Conservation (phyloP, 2,329 filamentous ascomycete species). For the Coniochaeta pulveracea region DNA sequence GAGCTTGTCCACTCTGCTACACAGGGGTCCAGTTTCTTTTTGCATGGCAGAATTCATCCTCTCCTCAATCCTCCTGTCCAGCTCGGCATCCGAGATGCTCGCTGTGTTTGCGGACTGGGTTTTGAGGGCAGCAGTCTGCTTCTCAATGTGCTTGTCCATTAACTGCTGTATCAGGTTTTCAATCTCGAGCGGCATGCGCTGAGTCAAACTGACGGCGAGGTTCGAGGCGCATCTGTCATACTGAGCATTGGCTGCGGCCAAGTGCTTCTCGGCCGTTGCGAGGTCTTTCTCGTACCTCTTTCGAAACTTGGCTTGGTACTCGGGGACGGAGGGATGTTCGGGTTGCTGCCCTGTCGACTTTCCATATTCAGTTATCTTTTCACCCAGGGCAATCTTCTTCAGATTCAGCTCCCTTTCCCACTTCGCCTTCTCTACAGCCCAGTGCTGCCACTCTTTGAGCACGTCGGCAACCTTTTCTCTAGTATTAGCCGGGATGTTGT, state of each 20-base stretch:
- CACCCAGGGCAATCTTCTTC: conserved; percentile 6
- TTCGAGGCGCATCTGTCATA: not conserved
- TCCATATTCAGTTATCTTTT: conserved; percentile 11
- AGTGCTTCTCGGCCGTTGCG: not conserved
- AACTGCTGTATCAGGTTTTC: not conserved
- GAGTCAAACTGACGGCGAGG: not conserved
- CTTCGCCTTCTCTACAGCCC: conserved; percentile 3
- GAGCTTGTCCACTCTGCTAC: not conserved
- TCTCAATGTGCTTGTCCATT: not conserved
- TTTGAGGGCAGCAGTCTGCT: not conserved
- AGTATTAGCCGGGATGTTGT: no score
- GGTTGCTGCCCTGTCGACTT: conserved; percentile 10
- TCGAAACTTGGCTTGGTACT: conserved; percentile 12
- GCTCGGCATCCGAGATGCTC: no score
- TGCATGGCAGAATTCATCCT: not conserved
- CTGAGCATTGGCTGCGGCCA: not conserved
- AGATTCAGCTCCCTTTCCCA: conserved; percentile 7
- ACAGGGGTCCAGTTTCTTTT: not conserved
- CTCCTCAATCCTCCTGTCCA: not conserved
- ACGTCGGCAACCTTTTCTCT: conserved; percentile 2
- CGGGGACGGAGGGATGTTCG: conserved; percentile 13
- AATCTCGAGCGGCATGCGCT: not conserved
- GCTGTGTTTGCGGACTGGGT: no score
- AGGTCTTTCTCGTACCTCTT: not conserved
- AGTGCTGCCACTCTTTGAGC: conserved; percentile 1